These are phyloP conservation scores for Astrothelium macrocarpum DNA, from an alignment of 495 filamentous ascomycete genomes.

Conservation along the genomic window DNA sequence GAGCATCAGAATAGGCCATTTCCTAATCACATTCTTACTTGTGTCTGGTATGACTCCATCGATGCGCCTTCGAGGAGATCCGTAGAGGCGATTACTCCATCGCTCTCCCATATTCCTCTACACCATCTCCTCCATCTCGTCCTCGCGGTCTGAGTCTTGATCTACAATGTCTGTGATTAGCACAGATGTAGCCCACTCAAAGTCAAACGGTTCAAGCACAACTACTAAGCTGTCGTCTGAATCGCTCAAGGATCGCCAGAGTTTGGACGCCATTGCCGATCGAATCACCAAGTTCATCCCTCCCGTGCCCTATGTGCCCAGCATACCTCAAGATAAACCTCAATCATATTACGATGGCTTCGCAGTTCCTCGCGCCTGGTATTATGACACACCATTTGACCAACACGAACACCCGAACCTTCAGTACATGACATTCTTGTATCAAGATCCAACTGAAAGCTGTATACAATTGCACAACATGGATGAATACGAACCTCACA, in stretches of 20 bases:
- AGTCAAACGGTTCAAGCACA: background rate
- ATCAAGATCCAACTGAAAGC: constrained; percentile 21
- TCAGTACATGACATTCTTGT: constrained; percentile 26
- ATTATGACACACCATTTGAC: constrained; percentile 18
- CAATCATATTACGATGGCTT: constrained; percentile 13
- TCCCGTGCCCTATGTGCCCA: constrained; percentile 22
- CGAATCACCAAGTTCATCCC: constrained; percentile 21
- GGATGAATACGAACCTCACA: background rate
- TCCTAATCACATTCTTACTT: background rate
- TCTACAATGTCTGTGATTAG: constrained; percentile 4
- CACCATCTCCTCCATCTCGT: background rate
- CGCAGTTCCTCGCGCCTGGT: constrained; percentile 16
- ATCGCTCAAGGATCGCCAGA: constrained; percentile 12
- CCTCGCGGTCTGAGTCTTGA: background rate
- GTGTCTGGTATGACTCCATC: background rate
- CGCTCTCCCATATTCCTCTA: background rate
- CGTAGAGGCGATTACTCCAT: background rate
- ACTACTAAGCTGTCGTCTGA: background rate
- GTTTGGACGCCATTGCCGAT: constrained; percentile 18
- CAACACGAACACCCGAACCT: constrained; percentile 19
- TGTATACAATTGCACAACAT: constrained; percentile 15
- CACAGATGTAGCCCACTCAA: background rate
- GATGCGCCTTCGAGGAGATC: background rate
- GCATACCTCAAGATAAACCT: constrained; percentile 16
- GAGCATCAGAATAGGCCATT: background rate